A percentile compares a stretch with the other conserved stretches of the same genome.
Conservation (phyloP, 352 stramenopile genomes). For the Globisporangium alternatum region DNA sequence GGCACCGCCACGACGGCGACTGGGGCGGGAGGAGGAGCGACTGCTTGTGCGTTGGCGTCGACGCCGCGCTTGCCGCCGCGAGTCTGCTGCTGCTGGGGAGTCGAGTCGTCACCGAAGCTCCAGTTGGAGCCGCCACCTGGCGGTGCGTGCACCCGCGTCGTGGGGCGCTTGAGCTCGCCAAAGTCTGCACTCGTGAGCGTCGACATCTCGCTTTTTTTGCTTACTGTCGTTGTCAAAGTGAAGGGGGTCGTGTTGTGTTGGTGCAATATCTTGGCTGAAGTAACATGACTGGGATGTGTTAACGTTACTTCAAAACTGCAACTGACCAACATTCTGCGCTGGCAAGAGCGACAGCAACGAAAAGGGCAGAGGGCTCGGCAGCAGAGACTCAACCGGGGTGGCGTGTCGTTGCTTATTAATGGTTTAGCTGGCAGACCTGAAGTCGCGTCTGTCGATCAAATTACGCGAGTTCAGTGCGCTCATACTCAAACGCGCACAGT, state of each 20-base stretch:
- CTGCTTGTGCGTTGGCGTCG: conserved; percentile 1
- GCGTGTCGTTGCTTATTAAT: not conserved
- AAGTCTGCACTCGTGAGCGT: conserved; percentile 83
- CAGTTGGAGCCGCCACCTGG: conserved; percentile 76
- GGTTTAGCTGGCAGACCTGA: not conserved
- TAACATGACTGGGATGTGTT: not conserved
- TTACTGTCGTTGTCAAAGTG: not conserved
- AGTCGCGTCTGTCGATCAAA: not conserved
- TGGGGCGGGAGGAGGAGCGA: conserved; percentile 10
- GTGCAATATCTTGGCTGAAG: conserved; percentile 4
- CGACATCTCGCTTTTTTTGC: conserved; percentile 44
- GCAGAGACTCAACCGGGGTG: not conserved
- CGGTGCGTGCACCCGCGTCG: conserved; percentile 76
- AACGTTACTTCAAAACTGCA: conserved; percentile 1
- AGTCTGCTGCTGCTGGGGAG: conserved; percentile 20
- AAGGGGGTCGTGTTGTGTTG: not conserved
- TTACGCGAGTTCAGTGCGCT: not conserved
- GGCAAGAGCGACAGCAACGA: not conserved
- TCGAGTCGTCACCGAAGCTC: conserved; percentile 50
- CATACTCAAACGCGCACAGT: conserved; percentile 4
- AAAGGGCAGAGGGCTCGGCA: not conserved
- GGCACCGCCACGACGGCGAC: conserved; percentile 15
- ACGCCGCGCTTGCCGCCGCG: conserved; percentile 17
- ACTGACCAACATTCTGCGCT: not conserved
- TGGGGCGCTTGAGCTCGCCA: conserved; percentile 79